Percentiles rank a stretch among this genome's conserved stretches.
Conservation (phyloP, 2,329 filamentous ascomycete genomes). For the Xenosphaeropsis pyriputrescens region DNA sequence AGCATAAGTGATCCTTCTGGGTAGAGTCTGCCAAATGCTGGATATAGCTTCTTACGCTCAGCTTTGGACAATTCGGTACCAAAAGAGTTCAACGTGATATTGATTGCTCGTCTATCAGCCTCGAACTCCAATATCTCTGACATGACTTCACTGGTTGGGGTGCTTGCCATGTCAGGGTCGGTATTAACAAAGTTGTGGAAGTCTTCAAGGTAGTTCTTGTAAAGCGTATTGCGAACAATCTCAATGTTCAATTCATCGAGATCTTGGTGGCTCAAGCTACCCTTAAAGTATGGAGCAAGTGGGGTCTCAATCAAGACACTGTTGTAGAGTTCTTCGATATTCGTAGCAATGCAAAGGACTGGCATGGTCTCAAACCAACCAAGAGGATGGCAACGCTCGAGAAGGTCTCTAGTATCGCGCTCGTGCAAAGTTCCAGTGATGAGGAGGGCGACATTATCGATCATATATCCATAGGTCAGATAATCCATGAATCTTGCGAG, state of each 20-base stretch:
- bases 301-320: slow-evolving; percentile 94
- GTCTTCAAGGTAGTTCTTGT: slow-evolving; percentile 99
- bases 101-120: slow-evolving; percentile 91
- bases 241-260: slow-evolving; percentile 98
- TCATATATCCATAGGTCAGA: slow-evolving; percentile 98
- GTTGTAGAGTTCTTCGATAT: slow-evolving; percentile 98
- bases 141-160: slow-evolving; percentile 90
- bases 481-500: slow-evolving; percentile 96
- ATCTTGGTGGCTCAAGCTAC: slow-evolving; percentile 88
- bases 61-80: slow-evolving; percentile 89
- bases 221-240: slow-evolving; percentile 94
- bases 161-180: slow-evolving; percentile 71
- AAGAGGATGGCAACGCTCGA: slow-evolving; percentile 90
- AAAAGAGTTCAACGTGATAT: slow-evolving; percentile 98
- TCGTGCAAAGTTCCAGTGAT: slow-evolving; percentile 98
- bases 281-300: slow-evolving; percentile 93
- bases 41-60: slow-evolving; percentile 93
- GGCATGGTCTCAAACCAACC: slow-evolving; percentile 99
- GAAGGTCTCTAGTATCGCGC: slow-evolving; percentile 84
- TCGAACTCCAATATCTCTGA: slow-evolving; percentile 92
- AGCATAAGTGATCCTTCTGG: slow-evolving; percentile 93
- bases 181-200: slow-evolving; percentile 92
- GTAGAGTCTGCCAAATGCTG: slow-evolving; percentile 77
- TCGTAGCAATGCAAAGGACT: slow-evolving; percentile 91
- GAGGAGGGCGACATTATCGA: slow-evolving; percentile 94